Evolutionary conservation across 2,329 filamentous ascomycete species (phyloP), one percentile per base, ranked within the genome.

Genomic region (Akanthomyces muscarius): DNA sequence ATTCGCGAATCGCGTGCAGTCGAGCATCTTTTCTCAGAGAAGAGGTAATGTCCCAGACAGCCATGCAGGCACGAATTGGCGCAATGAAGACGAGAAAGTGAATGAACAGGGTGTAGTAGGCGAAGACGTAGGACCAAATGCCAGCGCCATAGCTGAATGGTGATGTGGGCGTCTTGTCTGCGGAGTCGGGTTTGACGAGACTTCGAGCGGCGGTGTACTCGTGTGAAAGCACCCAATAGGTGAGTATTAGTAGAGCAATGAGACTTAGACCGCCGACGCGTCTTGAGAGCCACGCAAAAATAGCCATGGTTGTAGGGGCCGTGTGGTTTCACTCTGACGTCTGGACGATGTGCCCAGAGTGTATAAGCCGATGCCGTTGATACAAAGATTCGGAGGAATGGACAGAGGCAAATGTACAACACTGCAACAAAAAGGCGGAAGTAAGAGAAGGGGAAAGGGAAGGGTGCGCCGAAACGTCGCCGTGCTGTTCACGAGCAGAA

Each of bases 21-120:
- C 74, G 76, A 18, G 76, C 74, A 3, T 76, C 75, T 69, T 78
- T 80, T 65, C 77, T 78, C 57, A 87, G 73, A 65, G 75, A 77
- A 30, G 74, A 74, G 18, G 84, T 85, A 61, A 88, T 78, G 69
- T 82, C 81, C 77, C 82, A 83, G 57, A 88, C 79, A 18, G 85
- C 82, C 78, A 81, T 88, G 73, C 82, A 85, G 28, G 86, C 83
- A 64, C 87, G 82, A 6, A 87, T 69, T 25, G 86, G 85, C 68
- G 90, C 90, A 38, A 81, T 72, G 66, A 85, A 83, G 68, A 89
- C 86, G 61, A 89, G 77, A 61, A 86, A 63, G 72, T 91, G 88
- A 62, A 90, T 82, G 41, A 88, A 71, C 21, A 90, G 76, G 59
- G 83, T 86, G 74, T 90, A 91, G 69, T 85, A 86, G 56, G 86